A percentile compares a stretch with the other conserved stretches of the same genome.
Conservation (phyloP, 2,329 filamentous ascomycete genomes). For the Shiraia sp. region DNA sequence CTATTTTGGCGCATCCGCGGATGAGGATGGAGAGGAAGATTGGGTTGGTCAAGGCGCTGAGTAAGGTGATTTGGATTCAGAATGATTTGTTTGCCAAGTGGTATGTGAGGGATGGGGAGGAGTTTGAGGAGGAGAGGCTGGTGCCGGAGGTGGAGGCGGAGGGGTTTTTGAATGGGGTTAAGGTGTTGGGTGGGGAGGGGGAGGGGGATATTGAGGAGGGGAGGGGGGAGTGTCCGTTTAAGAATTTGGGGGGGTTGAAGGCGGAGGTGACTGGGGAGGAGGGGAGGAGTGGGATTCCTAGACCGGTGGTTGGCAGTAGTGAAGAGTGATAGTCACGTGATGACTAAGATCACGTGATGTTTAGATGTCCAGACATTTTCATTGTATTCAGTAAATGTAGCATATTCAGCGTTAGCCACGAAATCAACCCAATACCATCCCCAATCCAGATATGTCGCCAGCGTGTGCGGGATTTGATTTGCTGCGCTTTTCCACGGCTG, state of each 20-base stretch:
- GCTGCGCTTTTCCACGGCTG: too few relatives aligned
- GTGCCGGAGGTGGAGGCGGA: conserved; percentile 43
- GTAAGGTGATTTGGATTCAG: conserved; percentile 86
- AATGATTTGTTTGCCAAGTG: conserved; percentile 86
- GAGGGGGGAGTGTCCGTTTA: conserved; percentile 35
- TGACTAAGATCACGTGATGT: too few relatives aligned
- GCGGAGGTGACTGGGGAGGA: conserved; percentile 6
- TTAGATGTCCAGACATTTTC: too few relatives aligned
- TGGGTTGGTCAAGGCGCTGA: conserved; percentile 72
- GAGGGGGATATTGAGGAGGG: conserved; percentile 35
- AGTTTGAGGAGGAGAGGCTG: conserved; percentile 54
- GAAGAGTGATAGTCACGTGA: too few relatives aligned
- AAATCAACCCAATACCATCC: too few relatives aligned
- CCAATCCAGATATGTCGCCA: too few relatives aligned
- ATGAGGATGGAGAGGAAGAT: conserved; percentile 71
- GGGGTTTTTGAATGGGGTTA: conserved; percentile 43
- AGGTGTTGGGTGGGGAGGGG: conserved; percentile 34
- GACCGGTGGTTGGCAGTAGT: conserved; percentile 18
- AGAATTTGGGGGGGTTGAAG: conserved; percentile 25
- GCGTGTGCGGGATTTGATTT: too few relatives aligned
- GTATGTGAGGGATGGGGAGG: conserved; percentile 72
- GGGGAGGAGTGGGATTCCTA: conserved; percentile 12
- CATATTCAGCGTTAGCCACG: too few relatives aligned
- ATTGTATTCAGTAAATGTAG: too few relatives aligned
- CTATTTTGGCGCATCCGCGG: conserved; percentile 71